Base-by-base conservation (phyloP, 1,139 yeast species). In the Arxiozyma slooffiae region DNA sequence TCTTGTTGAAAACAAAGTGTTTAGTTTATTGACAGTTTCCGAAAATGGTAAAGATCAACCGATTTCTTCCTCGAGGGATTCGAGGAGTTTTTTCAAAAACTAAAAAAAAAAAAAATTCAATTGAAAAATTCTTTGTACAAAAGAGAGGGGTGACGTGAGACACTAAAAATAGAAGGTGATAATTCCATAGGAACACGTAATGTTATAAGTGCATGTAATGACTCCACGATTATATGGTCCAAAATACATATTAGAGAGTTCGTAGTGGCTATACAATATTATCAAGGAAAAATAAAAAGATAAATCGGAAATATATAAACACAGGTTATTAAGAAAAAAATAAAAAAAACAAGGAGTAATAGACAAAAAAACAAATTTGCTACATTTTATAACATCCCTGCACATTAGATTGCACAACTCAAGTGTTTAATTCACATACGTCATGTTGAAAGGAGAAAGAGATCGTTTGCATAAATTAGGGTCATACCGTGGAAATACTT, bases 401-500 rank as follows among this genome's bases (percentile, higher is more conserved):
- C 8, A n/a, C n/a, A 18, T 11, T 30, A 4, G 3, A 30, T 30
- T 30, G 16, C n/a, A 30, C 14, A n/a, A 30, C 36, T 11, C n/a
- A 30, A 6, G 36, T 30, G n/a, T 30, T 30, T 30, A 30, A 30
- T 30, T 23, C 4, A 16, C 36, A 23, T 23, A 21, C 16, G 30
- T 14, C 14, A 38, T 41, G 23, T 23, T 41, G 21, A 41, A 23
- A 38, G 45, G 37, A 9, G 42, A 24, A 21, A 42, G 30, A 11
- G 50, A 48, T 7, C 46, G 37, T 20, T 44, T 24, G 7, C 50
- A 44, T 21, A 61, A 57, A 52, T 44, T 62, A 37, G 67, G 67
- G 7, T 60, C 66, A 7, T 62, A 62, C 44, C 38, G 45, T 26
- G 24, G 45, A 18, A 30, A 21, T 21, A 30, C 18, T 11, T 30